A percentile compares a stretch with the other conserved stretches of the same genome.
These are phyloP conservation scores for Neurospora hispaniola DNA, from an alignment of 495 filamentous ascomycete genomes.

Conservation along the genomic window DNA sequence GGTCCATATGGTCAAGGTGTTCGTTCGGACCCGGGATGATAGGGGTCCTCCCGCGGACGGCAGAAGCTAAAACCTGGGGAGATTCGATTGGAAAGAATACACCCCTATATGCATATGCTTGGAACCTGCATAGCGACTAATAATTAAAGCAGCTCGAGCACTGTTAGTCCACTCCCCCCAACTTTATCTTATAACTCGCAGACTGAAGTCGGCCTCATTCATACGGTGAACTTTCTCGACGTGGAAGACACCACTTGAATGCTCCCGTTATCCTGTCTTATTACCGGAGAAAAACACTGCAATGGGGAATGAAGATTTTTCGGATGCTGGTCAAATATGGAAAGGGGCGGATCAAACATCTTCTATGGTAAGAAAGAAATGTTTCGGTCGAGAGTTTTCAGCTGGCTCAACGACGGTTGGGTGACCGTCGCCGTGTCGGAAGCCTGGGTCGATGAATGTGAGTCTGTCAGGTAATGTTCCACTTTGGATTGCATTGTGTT, in stretches of 20 bases:
- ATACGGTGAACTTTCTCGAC: too few species aligned
- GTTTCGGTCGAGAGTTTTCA: not conserved
- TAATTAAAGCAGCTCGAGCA: not conserved
- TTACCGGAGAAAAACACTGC: not conserved
- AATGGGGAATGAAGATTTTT: not conserved
- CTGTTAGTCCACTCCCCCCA: too few species aligned
- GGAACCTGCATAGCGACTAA: not conserved
- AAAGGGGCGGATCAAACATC: too few species aligned
- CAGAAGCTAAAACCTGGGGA: not conserved
- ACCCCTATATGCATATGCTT: not conserved
- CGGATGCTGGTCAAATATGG: too few species aligned
- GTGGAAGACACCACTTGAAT: not conserved
- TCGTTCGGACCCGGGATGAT: not conserved
- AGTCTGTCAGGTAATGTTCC: not conserved
- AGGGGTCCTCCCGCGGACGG: not conserved
- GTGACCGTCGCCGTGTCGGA: not conserved
- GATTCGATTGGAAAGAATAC: not conserved
- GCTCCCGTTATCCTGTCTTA: not conserved
- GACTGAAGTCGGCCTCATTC: too few species aligned
- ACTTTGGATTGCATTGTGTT: not conserved
- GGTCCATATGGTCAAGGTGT: not conserved
- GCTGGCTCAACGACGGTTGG: not conserved
- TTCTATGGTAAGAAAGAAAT: too few species aligned
- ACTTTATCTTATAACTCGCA: too few species aligned
- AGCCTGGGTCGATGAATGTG: not conserved